These are phyloP conservation scores for Calamus simplicifolius DNA, from an alignment of 176 grass and related monocot species.

Conservation along the genomic window DNA sequence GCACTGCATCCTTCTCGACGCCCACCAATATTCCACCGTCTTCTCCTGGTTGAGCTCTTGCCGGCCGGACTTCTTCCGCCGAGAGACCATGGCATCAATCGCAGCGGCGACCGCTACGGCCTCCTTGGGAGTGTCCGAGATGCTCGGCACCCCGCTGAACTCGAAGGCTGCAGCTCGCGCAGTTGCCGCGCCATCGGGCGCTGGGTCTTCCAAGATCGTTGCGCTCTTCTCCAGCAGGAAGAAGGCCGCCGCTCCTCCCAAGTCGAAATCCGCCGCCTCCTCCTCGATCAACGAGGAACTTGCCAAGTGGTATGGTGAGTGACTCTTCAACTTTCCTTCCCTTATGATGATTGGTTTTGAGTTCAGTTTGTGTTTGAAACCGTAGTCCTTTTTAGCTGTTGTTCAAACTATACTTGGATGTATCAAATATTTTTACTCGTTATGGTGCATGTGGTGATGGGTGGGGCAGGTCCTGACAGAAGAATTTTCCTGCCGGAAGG, in stretches of 20 bases:
- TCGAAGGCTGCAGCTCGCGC: constrained; percentile 27
- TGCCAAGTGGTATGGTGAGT: constrained; percentile 95
- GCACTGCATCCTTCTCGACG: not conserved
- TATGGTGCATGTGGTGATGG: not conserved
- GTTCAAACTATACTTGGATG: too few relatives aligned
- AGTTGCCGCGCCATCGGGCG: constrained; percentile 9
- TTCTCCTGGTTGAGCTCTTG: not conserved
- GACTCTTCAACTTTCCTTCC: not conserved
- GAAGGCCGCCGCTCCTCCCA: constrained; percentile 15
- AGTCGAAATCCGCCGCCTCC: constrained; percentile 33
- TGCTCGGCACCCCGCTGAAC: constrained; percentile 47
- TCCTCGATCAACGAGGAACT: constrained; percentile 55
- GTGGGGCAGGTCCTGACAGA: constrained; percentile 59
- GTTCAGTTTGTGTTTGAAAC: too few relatives aligned
- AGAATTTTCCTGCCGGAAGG: constrained; percentile 87
- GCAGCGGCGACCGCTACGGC: constrained; percentile 36
- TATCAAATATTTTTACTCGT: too few relatives aligned
- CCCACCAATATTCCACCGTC: too few relatives aligned
- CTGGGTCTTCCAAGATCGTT: constrained; percentile 46
- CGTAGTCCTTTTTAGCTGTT: too few relatives aligned
- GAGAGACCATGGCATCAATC: constrained; percentile 9
- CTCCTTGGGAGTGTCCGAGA: constrained; percentile 36
- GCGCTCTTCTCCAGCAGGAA: constrained; percentile 65
- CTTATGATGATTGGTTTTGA: not conserved
- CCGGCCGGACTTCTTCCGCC: too few relatives aligned